Percentiles rank a stretch among this genome's conserved stretches.
phyloP scores from a whole-genome alignment of 2,329 filamentous ascomycete genomes.

The Penicillium hesseltinei region DNA sequence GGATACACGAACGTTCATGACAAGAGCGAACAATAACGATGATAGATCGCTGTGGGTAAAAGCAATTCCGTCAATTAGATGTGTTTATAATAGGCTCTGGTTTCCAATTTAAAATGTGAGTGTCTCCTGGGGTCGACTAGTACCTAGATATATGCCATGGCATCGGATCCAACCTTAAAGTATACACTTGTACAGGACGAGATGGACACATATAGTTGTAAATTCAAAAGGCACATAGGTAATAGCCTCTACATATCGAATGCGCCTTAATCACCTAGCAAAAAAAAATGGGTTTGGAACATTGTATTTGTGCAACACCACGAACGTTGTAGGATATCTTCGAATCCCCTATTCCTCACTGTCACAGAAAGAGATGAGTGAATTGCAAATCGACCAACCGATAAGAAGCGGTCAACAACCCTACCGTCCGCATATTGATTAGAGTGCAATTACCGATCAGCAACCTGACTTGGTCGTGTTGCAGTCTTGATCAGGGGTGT shows the following conservation, averaged over 20 bases:
- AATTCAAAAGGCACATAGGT: too few species aligned
- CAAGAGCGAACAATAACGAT: background rate
- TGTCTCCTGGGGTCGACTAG: background rate
- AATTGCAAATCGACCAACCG: slow-evolving; percentile 9
- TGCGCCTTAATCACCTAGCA: background rate
- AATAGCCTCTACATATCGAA: background rate
- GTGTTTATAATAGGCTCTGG: too few species aligned
- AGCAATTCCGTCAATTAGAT: too few species aligned
- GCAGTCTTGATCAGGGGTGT: slow-evolving; percentile 4
- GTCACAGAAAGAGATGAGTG: background rate
- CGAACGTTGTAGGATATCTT: background rate
- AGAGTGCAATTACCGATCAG: slow-evolving; percentile 6
- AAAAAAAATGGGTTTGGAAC: background rate
- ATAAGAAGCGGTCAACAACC: slow-evolving; percentile 4
- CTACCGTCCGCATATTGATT: slow-evolving; percentile 3
- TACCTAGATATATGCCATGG: background rate
- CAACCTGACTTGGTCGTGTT: background rate
- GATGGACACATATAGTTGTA: background rate
- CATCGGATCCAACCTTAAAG: background rate
- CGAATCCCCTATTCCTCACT: background rate
- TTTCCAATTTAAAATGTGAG: background rate
- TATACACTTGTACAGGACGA: background rate
- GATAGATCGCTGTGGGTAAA: background rate
- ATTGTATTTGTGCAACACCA: slow-evolving; percentile 2
- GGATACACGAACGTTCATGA: background rate